Evolutionary conservation across 2,329 filamentous ascomycete genomes (phyloP), one percentile per base, ranked within the genome.

Genomic region (Ceratocystis variospora): DNA sequence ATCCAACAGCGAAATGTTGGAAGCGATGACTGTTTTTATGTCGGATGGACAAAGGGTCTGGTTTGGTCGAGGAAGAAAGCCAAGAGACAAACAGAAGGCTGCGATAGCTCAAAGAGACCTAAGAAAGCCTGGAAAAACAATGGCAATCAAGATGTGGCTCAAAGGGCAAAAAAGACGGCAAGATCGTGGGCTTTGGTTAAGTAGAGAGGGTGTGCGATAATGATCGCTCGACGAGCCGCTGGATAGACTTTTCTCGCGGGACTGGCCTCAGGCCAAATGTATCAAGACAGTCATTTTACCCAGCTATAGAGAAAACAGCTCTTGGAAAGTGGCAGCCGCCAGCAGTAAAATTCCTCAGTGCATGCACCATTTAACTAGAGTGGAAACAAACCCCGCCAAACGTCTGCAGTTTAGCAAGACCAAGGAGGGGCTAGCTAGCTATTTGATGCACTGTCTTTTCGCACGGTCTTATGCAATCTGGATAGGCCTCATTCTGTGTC

Each of bases 231-330:
- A 59, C 31, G 55, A 31, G 55, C 55, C 55, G 55, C 19, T 48
- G 46, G 17, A 63, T 63, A 63, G 62, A 63, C 62, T 63, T 63
- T 63, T 63, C 45, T 37, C 46, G 45, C 5, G 17, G 28, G 31
- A 41, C n/a, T 15, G 62, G 62, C 46, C 62, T 17, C 46, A 5
- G 62, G 62, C 62, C 62, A 63, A 63, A 63, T 50, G 19, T 63
- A 63, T 63, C 22, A 17, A 63, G 28, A 63, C 62, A 37, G 28
- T 41, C 10, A 1, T 41, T 41, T 41, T 41, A 15, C 10, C 37
- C 55, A 33, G 55, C 28, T 15, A 12, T 6, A 17, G 53, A 12
- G 22, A 57, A 57, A 57, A 17, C 25, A 57, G 25, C n/a, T 33
- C 19, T 25, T 7, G 7, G 41, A 17, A 8, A 62, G 22, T 37